Evolutionary conservation across 805 yeast species (phyloP).

Genomic region (Hanseniaspora osmophila): DNA sequence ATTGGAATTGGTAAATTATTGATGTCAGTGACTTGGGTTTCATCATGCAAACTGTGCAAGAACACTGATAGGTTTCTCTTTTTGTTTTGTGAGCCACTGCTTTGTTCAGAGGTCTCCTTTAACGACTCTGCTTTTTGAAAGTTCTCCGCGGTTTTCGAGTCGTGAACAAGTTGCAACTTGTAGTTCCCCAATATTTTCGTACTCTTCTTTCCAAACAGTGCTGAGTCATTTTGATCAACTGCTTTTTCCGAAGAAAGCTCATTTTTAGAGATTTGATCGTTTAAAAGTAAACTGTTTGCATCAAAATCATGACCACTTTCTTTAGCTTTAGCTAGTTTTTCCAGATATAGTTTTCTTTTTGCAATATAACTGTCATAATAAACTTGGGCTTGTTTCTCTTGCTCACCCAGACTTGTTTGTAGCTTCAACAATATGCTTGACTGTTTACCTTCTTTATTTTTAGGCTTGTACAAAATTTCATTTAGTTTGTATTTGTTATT

Average conservation of each 20-base stretch:
- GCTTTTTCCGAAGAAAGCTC: no score
- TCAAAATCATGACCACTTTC: neutral
- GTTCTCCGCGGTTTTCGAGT: neutral
- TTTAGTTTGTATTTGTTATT: conserved; percentile 24
- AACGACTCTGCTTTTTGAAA: neutral
- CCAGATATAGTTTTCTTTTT: conserved; percentile 1
- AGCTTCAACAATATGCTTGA: conserved; percentile 14
- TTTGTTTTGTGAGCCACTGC: no score
- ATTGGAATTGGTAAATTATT: conserved; percentile 15
- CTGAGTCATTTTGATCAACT: no score
- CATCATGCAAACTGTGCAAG: conserved; percentile 11
- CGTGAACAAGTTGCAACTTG: neutral
- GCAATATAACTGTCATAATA: conserved; percentile 6
- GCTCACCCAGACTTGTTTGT: conserved; percentile 7
- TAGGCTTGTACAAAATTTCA: conserved; percentile 21
- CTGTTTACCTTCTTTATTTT: conserved; percentile 15
- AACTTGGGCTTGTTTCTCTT: conserved; percentile 13
- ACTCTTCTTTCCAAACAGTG: no score
- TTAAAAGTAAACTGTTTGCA: no score
- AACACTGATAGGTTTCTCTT: no score
- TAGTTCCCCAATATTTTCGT: neutral
- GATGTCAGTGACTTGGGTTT: conserved; percentile 13
- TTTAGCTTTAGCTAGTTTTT: neutral
- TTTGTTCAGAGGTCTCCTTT: no score
- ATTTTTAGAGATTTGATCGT: no score